Base-by-base conservation (phyloP, 2,329 filamentous ascomycete genomes). In the Exutisphaerella laricina region DNA sequence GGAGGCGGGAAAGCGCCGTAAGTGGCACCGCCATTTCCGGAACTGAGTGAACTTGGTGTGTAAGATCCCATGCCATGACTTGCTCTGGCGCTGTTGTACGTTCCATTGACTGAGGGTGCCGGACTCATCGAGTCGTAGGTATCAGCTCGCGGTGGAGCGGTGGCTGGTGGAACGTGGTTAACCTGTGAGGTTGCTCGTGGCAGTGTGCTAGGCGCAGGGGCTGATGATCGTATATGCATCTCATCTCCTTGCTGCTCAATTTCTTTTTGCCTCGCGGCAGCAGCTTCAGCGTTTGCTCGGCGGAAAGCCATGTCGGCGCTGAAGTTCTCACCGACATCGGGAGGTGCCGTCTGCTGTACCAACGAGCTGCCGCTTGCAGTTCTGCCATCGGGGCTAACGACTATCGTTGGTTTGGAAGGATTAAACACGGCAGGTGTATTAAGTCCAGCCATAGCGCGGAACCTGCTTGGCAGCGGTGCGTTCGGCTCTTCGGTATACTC, bases 401-500 rank as follows among this genome's bases (percentile, higher is more conserved):
- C 38, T 10, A 53, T 39, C 23, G 49, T 29, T 21, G 53, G 49
- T 28, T 48, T 52, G 8, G 43, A 12, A 12, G 39, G 42, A n/a
- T 42, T 45, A 41, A 49, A 49, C 12, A 33, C 23, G 14, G 46
- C 33, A 6, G 58, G 60, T n/a, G 48, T 46, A 36, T 65, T 60
- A 4, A 66, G 47, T 1, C 63, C 63, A 40, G 63, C 63, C 52
- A 66, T 53, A 4, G 58, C 59, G 14, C 63, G 52, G 31, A 62
- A 66, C 5, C 60, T 55, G 28, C 60, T 58, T 5, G 63, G 63
- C 2, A 66, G 42, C 23, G 63, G 63, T 29, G 62, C 59, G 38
- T 70, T 62, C 4, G 66, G 62, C 2, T 85, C 79, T 48, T 79
- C 78, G 22, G 79, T 77, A 56, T 92, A 92, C 1, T 85, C 84